Evolutionary conservation across 192 early-diverging fungal species (phyloP).

Genomic region (Gaertneriomyces sp.): DNA sequence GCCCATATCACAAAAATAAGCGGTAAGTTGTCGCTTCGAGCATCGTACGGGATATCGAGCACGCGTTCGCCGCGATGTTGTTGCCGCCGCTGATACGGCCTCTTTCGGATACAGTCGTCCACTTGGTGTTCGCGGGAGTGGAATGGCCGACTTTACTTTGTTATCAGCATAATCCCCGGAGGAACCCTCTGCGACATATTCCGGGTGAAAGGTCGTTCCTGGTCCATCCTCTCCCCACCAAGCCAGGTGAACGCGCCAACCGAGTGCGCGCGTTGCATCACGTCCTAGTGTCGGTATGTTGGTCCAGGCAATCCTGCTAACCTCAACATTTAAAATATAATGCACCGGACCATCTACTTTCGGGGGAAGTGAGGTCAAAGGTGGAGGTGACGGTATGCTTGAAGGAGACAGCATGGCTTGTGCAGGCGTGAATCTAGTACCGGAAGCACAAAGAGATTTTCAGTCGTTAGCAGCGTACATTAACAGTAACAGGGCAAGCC

Average conservation of each 20-base stretch:
- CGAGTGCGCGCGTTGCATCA: not conserved
- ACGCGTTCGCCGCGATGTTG: conserved; percentile 3
- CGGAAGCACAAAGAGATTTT: too few species aligned
- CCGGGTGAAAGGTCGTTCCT: conserved; percentile 13
- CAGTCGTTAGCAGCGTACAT: too few species aligned
- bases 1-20: conserved; percentile 41
- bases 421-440: too few species aligned
- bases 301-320: conserved; percentile 23
- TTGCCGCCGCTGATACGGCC: not conserved
- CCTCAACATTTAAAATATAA: conserved; percentile 16
- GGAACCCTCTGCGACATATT: not conserved
- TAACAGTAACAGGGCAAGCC: not conserved
- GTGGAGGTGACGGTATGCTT: conserved; percentile 1
- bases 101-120: too few species aligned
- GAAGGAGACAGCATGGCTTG: not conserved
- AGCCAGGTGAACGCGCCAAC: conserved; percentile 13
- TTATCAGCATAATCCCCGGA: too few species aligned
- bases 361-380: conserved; percentile 23
- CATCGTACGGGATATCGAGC: conserved; percentile 32
- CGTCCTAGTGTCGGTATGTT: not conserved
- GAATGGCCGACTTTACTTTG: too few species aligned
- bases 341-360: conserved; percentile 21
- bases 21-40: conserved; percentile 25
- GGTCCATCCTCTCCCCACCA: conserved; percentile 35
- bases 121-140: too few species aligned